Evolutionary conservation across 139 green algal species (phyloP), one percentile per base, ranked within the genome.

Genomic region (Picochlorum sp.): DNA sequence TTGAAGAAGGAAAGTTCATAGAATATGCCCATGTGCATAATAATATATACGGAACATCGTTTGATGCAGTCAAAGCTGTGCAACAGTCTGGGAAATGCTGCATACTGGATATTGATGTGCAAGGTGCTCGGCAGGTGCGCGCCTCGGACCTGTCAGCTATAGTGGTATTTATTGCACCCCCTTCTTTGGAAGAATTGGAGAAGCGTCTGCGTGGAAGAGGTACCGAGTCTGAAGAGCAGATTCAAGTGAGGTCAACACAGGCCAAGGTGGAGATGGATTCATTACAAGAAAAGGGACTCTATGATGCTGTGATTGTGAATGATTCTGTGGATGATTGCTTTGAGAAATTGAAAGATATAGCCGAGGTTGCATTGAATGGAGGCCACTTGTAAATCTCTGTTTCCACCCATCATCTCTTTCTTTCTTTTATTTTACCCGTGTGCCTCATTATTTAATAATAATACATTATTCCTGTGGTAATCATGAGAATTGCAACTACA

Each of bases 41-140:
- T 60, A 89, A 95, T 73, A 80, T 89, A 50, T 96, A 95, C 58
- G 89, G 89, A 26, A 95, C 89, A 9, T 84, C 76, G 13, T 30
- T 78, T 24, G 68, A 73, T 10, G 73, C 89, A 9, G 88, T 94
- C 20, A 68, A 75, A 30, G 61, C 58, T 0, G 87, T 94, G 3
- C 71, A 85, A 15, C 67, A 71, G 1, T 26, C 52, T 15, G 84
- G 85, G 18, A 77, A 77, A 56, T 81, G 82, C 68, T 84, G 79
- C 64, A 71, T 95, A 41, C 79, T 95, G 37, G 87, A 95, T 73
- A 92, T 95, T 32, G 87, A 95, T 58, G 86, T 93, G 52, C 85
- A 94, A 69, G 87, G 78, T 57, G 68, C 68, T 7, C 65, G 74
- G 21, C 70, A 75, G 64, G 77, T 88, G n/a, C 73, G 72, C 6